phyloP scores from a whole-genome alignment of 2,329 filamentous ascomycete genomes.

The Pyrenochaeta sp. region DNA sequence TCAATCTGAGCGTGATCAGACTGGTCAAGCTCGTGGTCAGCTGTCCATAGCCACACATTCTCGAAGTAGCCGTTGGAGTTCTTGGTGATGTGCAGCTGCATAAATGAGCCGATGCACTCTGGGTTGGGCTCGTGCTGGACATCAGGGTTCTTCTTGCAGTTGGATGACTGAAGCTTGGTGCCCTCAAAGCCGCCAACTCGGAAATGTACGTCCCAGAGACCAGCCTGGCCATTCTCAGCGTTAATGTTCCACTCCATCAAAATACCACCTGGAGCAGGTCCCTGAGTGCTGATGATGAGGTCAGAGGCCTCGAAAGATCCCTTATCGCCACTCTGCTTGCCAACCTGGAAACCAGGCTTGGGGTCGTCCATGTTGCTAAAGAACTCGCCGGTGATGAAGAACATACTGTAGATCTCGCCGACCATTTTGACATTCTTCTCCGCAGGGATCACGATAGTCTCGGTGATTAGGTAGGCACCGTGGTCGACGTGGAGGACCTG shows the following conservation, averaged over 20 bases:
- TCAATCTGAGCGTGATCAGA: constrained; percentile 77
- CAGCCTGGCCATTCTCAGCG: constrained; percentile 71
- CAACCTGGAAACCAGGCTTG: constrained; percentile 85
- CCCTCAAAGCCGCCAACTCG: constrained; percentile 88
- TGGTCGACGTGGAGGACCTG: constrained; percentile 72
- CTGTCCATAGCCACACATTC: constrained; percentile 90
- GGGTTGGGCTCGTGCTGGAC: constrained; percentile 67
- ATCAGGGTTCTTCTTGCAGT: constrained; percentile 79
- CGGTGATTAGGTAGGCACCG: constrained; percentile 68
- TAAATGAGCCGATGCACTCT: constrained; percentile 77
- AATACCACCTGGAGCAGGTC: constrained; percentile 85
- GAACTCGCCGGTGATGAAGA: constrained; percentile 79
- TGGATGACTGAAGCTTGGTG: constrained; percentile 80
- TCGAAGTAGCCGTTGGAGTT: constrained; percentile 77
- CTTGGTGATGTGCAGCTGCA: constrained; percentile 65
- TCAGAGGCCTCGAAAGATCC: constrained; percentile 89
- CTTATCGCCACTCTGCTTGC: constrained; percentile 72
- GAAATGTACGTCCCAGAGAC: constrained; percentile 96
- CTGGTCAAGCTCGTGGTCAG: constrained; percentile 87
- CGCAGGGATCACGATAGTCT: constrained; percentile 66
- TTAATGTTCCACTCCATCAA: constrained; percentile 91
- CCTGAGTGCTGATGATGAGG: constrained; percentile 83
- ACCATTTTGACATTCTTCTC: constrained; percentile 82
- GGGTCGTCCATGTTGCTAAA: constrained; percentile 81
- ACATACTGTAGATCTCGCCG: constrained; percentile 89